A percentile compares a stretch with the other conserved stretches of the same genome.
phyloP scores from a whole-genome alignment of 169 alveolate genomes.

The Perkinsus chesapeaki region DNA sequence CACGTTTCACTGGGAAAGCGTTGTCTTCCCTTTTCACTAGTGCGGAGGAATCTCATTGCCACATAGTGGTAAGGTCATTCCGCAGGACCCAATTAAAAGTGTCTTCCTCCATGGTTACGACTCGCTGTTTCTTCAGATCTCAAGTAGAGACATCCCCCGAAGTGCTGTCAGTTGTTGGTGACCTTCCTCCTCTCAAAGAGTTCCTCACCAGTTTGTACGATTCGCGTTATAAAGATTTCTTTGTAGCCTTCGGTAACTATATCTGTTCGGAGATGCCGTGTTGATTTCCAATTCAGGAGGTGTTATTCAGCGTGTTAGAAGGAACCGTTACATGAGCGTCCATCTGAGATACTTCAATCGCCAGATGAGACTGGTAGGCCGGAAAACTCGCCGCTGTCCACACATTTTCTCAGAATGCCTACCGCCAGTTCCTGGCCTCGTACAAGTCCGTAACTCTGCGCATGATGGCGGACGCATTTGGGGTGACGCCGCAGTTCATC shows the following conservation, averaged over 20 bases:
- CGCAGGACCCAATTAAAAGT: too few relatives aligned
- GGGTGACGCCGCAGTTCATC: slow-evolving; percentile 78
- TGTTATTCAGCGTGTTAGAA: slow-evolving; percentile 53
- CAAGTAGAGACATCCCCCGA: slow-evolving; percentile 78
- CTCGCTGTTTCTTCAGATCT: slow-evolving; percentile 60
- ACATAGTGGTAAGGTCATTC: too few relatives aligned
- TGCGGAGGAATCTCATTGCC: too few relatives aligned
- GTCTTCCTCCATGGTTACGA: slow-evolving; percentile 69
- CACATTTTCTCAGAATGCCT: slow-evolving; percentile 51
- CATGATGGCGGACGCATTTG: slow-evolving; percentile 89
- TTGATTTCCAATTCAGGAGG: slow-evolving; percentile 28
- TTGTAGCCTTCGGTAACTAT: slow-evolving; percentile 53
- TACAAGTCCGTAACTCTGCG: slow-evolving; percentile 86
- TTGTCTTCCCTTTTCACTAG: too few relatives aligned
- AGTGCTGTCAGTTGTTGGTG: slow-evolving; percentile 79
- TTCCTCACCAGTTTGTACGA: slow-evolving; percentile 71
- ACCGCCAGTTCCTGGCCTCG: slow-evolving; percentile 83
- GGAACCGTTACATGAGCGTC: slow-evolving; percentile 69
- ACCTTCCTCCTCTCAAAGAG: slow-evolving; percentile 64
- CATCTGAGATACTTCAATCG: slow-evolving; percentile 74
- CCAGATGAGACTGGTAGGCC: slow-evolving; percentile 76
- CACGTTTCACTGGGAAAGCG: too few relatives aligned
- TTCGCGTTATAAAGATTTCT: slow-evolving; percentile 77
- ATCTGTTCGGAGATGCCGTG: background rate
- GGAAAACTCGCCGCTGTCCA: background rate